Evolutionary conservation across 106 monocot species (phyloP).

Genomic region (Posidonia australis): DNA sequence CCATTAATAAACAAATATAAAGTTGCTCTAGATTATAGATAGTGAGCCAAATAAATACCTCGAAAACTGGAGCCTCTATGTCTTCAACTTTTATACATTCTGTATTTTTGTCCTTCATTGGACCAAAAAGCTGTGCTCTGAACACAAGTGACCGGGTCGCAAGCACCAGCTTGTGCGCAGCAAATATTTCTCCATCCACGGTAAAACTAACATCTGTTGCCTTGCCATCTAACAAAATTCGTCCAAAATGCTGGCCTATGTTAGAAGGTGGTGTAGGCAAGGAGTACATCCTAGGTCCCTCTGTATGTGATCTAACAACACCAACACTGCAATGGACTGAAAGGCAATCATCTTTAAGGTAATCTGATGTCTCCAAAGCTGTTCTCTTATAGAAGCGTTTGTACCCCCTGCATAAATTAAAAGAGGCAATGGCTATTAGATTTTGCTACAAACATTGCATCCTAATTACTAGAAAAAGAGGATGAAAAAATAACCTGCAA

Average conservation of each 20-base stretch:
- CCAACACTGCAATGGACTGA: slow-evolving; percentile 78
- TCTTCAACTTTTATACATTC: slow-evolving; percentile 63
- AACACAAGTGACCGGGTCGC: slow-evolving; percentile 90
- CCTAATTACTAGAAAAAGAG: too few species aligned
- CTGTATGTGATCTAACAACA: slow-evolving; percentile 74
- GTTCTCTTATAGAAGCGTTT: slow-evolving; percentile 82
- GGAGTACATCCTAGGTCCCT: slow-evolving; percentile 66
- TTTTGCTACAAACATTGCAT: not conserved
- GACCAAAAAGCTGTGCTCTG: slow-evolving; percentile 92
- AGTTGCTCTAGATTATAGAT: not conserved
- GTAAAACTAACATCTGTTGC: slow-evolving; percentile 64
- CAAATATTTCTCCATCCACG: slow-evolving; percentile 70
- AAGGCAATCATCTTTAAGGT: slow-evolving; percentile 83
- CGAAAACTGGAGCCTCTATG: slow-evolving; percentile 80
- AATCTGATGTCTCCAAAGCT: slow-evolving; percentile 72
- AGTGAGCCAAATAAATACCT: slow-evolving; percentile 29
- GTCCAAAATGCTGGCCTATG: slow-evolving; percentile 66
- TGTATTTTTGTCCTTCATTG: slow-evolving; percentile 72
- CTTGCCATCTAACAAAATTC: slow-evolving; percentile 47
- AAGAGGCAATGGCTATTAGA: not conserved
- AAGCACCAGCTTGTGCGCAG: slow-evolving; percentile 72
- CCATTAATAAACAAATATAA: not conserved
- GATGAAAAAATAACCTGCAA: too few species aligned
- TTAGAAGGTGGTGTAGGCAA: slow-evolving; percentile 66
- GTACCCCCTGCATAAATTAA: slow-evolving; percentile 62